Percentiles rank a stretch among this genome's conserved stretches.
These are phyloP conservation scores for Paraglomus occultum DNA, from an alignment of 192 early-diverging fungal species.

Conservation along the genomic window DNA sequence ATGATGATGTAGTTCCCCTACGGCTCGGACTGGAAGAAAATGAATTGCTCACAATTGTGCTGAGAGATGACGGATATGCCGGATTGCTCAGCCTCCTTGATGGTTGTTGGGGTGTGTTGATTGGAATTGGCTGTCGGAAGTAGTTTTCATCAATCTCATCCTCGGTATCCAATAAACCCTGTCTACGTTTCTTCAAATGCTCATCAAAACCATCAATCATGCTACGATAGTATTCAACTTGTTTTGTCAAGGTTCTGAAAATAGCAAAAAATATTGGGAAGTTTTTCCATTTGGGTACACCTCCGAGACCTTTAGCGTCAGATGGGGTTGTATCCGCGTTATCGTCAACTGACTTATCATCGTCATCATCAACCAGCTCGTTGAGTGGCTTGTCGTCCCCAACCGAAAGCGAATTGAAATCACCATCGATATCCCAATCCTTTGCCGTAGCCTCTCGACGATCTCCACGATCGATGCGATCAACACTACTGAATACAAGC, in stretches of 20 bases:
- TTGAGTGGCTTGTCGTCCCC: conserved; percentile 30
- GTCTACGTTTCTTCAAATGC: conserved; percentile 51
- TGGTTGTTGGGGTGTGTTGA: conserved; percentile 16
- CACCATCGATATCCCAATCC: conserved; percentile 33
- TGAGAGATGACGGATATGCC: background rate
- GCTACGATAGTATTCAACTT: conserved; percentile 63
- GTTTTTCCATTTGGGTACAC: conserved; percentile 43
- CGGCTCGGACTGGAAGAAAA: background rate
- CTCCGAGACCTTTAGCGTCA: conserved; percentile 27
- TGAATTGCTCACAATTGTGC: background rate
- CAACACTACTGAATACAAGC: conserved; percentile 53
- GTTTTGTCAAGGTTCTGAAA: conserved; percentile 58
- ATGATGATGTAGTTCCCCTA: conserved; percentile 12
- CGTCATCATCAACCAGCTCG: conserved; percentile 40
- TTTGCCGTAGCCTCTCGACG: conserved; percentile 24
- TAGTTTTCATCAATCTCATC: conserved; percentile 36
- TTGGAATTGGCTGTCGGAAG: conserved; percentile 16
- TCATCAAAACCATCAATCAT: conserved; percentile 60
- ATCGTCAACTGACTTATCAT: conserved; percentile 43
- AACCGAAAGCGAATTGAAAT: conserved; percentile 37
- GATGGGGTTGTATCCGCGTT: conserved; percentile 34
- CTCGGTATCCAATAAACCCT: conserved; percentile 53
- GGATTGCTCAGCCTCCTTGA: conserved; percentile 6
- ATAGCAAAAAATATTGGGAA: conserved; percentile 67
- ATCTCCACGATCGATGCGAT: conserved; percentile 42